phyloP scores from a whole-genome alignment of 495 filamentous ascomycete species.

The Xylaria longipes region DNA sequence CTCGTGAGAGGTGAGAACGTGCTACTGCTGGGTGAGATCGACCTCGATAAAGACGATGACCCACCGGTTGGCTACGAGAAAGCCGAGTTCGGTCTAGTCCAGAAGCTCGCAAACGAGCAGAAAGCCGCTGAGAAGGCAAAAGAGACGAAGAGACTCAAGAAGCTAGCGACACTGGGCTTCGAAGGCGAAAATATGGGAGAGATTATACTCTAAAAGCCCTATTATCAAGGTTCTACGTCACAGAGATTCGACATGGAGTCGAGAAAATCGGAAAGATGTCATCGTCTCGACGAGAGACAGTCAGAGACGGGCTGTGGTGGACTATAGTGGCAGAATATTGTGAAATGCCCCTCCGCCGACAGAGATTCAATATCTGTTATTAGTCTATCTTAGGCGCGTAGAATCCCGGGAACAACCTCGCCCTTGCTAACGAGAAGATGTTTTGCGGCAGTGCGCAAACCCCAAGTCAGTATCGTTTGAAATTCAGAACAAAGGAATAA shows the following conservation, averaged over 20 bases:
- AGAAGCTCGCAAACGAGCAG: constrained; percentile 72
- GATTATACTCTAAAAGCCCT: constrained; percentile 64
- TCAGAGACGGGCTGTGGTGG: constrained; percentile 11
- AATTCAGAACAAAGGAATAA: neutral
- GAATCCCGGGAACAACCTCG: neutral
- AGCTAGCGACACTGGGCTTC: constrained; percentile 78
- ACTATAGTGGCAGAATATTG: constrained; percentile 71
- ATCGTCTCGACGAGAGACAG: constrained; percentile 3
- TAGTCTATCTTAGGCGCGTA: neutral
- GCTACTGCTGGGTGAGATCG: constrained; percentile 89
- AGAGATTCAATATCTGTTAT: constrained; percentile 16
- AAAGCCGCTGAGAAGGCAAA: constrained; percentile 68
- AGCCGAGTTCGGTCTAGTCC: constrained; percentile 72
- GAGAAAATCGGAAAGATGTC: constrained; percentile 11
- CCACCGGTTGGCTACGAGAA: constrained; percentile 71
- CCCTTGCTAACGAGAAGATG: neutral
- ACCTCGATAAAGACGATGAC: constrained; percentile 93
- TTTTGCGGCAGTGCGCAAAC: neutral
- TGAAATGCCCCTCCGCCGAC: constrained; percentile 64
- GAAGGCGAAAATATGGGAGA: constrained; percentile 86
- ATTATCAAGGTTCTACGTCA: neutral
- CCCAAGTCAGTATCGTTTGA: neutral
- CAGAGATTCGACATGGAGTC: neutral
- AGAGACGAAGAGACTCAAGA: constrained; percentile 73
- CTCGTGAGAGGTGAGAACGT: constrained; percentile 95